These are phyloP conservation scores for Aspergillus campestris DNA, from an alignment of 495 filamentous ascomycete species.

Conservation along the genomic window DNA sequence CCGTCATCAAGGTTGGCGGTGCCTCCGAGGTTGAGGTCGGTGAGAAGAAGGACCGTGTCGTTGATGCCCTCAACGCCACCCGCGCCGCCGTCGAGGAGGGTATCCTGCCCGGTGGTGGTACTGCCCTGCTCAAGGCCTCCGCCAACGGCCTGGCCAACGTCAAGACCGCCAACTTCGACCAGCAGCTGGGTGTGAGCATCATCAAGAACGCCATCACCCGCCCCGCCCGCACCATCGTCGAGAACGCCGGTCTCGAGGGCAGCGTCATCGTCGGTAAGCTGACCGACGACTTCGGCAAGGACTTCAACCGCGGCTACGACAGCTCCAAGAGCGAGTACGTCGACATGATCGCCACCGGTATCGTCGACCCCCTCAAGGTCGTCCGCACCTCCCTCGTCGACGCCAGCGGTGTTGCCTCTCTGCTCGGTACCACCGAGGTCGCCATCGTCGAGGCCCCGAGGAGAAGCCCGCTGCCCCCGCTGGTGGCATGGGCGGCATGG, in stretches of 20 bases:
- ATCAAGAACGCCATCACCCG: slow-evolving; percentile 95
- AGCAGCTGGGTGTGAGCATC: slow-evolving; percentile 96
- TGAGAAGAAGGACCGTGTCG: slow-evolving; percentile 99
- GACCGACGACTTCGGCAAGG: slow-evolving; percentile 79
- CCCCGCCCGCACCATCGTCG: slow-evolving; percentile 88
- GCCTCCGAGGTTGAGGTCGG: slow-evolving; percentile 95
- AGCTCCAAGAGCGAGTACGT: slow-evolving; percentile 94
- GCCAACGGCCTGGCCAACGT: slow-evolving; percentile 74
- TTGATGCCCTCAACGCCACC: slow-evolving; percentile 96
- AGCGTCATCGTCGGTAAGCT: slow-evolving; percentile 97
- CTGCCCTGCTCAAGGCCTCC: slow-evolving; percentile 93
- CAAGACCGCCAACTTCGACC: slow-evolving; percentile 93
- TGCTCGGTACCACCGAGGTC: slow-evolving; percentile 96
- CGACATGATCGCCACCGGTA: slow-evolving; percentile 95
- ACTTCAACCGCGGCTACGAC: slow-evolving; percentile 99
- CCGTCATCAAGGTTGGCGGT: slow-evolving; percentile 98
- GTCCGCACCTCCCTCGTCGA: slow-evolving; percentile 92
- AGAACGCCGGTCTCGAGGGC: slow-evolving; percentile 95
- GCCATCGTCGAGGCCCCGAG: slow-evolving; percentile 92
- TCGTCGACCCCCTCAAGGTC: slow-evolving; percentile 98
- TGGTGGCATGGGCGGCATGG: slow-evolving; percentile 53
- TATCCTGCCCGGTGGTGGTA: slow-evolving; percentile 97
- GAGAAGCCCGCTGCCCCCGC: slow-evolving; percentile 62
- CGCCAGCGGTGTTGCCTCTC: slow-evolving; percentile 90
- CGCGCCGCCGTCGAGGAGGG: slow-evolving; percentile 97